Base-by-base conservation (phyloP, 2,329 filamentous ascomycete species). In the Pestalotiopsis sp. region DNA sequence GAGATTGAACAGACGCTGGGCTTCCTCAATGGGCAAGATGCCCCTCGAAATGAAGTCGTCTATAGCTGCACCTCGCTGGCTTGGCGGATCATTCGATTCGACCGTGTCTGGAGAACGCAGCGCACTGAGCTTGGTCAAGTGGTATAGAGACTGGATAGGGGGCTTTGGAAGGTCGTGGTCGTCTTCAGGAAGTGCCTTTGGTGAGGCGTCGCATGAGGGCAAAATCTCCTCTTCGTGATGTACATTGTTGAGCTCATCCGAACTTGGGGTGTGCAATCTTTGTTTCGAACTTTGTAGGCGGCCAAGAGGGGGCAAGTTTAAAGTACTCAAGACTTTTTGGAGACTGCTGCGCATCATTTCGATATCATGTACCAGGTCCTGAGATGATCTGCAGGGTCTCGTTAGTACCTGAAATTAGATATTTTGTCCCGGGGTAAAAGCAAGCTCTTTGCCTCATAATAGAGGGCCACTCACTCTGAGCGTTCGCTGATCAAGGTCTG, bases 1-100 rank as follows among this genome's bases (percentile, higher is more conserved):
- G 12, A 86, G 79, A 3, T 79, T 76, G 71, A 87, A 88, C 0
- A 88, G 75, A 59, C 85, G 81, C 61, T 87, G 82, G 0, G 86
- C 86, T 68, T 87, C 85, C 2, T 81, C 78, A 3, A 85, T 66
- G 0, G 83, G 79, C 1, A 88, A 75, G 6, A 80, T 70, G 0
- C 85, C 85, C 23, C 79, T 77, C 0, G 81, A 80, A 20, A 84
- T 83, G 58, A 84, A 83, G 66, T 84, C 83, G 60, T 83, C 79
- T 27, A 71, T 65, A 20, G 60, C 27, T 57, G 62, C 20, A 25
- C 45, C 52, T 13, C 59, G 31, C n/a, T 60, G 68, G 27, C 66
- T 63, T 5, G 25, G 64, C 14, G 11, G 40, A 27, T 25, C 45
- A 20, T 69, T 68, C 13, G 41, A n/a, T 23, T 69, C 70, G 38